Evolutionary conservation across 139 green algal genomes (phyloP).

Genomic region (Chlamydomonas asymmetrica): DNA sequence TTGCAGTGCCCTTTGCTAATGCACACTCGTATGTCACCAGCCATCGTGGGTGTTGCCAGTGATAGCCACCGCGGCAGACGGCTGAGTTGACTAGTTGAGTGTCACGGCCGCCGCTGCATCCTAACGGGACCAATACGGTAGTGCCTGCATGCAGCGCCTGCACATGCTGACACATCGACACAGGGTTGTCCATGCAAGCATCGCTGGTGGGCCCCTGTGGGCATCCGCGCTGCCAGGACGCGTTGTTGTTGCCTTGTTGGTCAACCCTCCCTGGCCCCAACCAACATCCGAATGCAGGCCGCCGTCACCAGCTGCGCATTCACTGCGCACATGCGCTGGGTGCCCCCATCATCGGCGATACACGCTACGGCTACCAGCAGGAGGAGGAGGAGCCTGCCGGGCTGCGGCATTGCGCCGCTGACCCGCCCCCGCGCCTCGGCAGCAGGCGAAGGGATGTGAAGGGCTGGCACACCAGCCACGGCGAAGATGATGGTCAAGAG

Average conservation of each 20-base stretch:
- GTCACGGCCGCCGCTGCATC: no score
- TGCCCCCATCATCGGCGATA: conserved; percentile 32
- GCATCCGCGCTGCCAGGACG: no score
- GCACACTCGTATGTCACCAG: no score
- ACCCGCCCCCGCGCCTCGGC: neutral
- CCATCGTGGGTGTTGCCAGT: no score
- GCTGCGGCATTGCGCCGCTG: neutral
- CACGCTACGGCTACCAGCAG: conserved; percentile 34
- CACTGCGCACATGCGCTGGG: conserved; percentile 35
- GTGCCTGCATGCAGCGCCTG: no score
- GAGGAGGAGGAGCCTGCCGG: neutral
- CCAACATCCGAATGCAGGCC: conserved; percentile 21
- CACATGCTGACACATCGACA: no score
- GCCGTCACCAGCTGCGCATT: conserved; percentile 38
- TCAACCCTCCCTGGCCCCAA: neutral
- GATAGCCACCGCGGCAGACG: no score
- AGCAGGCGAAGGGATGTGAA: conserved; percentile 15
- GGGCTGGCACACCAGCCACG: conserved; percentile 15
- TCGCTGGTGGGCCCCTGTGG: no score
- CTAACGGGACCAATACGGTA: no score
- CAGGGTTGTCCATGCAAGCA: neutral
- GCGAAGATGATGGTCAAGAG: neutral
- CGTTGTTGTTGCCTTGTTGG: no score
- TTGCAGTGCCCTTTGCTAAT: no score
- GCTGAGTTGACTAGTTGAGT: no score